These are phyloP conservation scores for Citrullus mucosospermus DNA, from an alignment of 306 rosid genomes.

Conservation along the genomic window DNA sequence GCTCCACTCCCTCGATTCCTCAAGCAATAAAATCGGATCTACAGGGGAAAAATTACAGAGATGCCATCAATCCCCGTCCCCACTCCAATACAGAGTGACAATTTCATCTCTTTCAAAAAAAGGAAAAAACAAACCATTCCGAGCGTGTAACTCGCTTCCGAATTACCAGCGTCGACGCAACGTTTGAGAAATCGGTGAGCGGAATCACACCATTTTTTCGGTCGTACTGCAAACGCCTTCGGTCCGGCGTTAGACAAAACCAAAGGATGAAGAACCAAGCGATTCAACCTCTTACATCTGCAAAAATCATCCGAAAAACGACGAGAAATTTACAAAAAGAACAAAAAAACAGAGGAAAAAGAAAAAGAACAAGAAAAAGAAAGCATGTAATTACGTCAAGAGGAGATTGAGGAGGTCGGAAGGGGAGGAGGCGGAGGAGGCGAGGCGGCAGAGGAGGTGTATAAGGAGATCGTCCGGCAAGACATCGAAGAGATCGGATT, in stretches of 20 bases:
- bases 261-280: conserved; percentile 33
- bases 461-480: conserved; percentile 1
- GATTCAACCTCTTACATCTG: conserved; percentile 63
- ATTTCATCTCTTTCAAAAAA: neutral
- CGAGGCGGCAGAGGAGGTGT: neutral
- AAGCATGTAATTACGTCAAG: neutral
- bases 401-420: neutral
- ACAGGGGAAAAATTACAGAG: neutral
- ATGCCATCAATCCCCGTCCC: neutral
- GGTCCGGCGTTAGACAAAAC: conserved; percentile 51
- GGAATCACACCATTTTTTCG: conserved; percentile 47
- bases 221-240: conserved; percentile 26
- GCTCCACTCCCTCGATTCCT: conserved; percentile 55
- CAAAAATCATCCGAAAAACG: neutral
- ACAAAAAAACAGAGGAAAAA: neutral
- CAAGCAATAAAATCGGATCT: conserved; percentile 86
- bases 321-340: neutral
- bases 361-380: neutral
- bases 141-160: conserved; percentile 59
- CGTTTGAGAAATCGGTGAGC: conserved; percentile 47
- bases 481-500: neutral
- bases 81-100: neutral
- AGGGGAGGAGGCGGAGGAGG: neutral
- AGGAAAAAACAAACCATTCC: conserved; percentile 59
- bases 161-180: conserved; percentile 58